Evolutionary conservation across 2,329 filamentous ascomycete species (phyloP).

Genomic region (Fusarium dimerum): DNA sequence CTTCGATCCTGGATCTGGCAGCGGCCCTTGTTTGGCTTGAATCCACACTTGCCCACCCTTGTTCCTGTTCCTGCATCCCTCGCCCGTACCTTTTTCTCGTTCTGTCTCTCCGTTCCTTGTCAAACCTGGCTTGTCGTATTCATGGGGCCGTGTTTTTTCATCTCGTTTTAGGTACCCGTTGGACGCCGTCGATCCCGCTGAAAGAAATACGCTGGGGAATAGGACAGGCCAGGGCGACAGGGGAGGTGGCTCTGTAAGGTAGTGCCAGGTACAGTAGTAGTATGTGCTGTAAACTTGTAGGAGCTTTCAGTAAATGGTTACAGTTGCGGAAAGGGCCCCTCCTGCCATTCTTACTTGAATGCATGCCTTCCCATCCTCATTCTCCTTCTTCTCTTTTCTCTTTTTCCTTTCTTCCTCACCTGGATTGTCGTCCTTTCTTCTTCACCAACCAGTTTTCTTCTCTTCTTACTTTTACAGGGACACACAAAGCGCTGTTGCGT

Average conservation of each 20-base stretch:
- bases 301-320: background rate
- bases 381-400: conserved; percentile 21
- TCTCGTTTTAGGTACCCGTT: background rate
- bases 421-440: conserved; percentile 23
- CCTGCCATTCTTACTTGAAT: conserved; percentile 21
- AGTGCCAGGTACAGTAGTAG: no score
- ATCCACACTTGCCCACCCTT: background rate
- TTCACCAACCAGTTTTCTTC: conserved; percentile 25
- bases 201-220: background rate
- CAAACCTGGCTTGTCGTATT: background rate
- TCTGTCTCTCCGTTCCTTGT: background rate
- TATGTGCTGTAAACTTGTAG: background rate
- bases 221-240: no score
- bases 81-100: background rate
- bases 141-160: background rate
- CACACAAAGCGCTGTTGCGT: conserved; percentile 29
- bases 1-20: conserved; percentile 11
- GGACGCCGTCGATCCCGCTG: background rate
- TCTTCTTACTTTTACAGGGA: conserved; percentile 19
- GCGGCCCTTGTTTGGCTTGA: background rate
- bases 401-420: conserved; percentile 18
- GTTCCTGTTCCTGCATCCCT: no score
- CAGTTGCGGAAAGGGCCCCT: background rate
- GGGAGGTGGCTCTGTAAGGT: no score
- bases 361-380: conserved; percentile 28